Percentiles rank a stretch among this genome's conserved stretches.
Conservation (phyloP, 2,329 filamentous ascomycete genomes). For the Cladophialophora exuberans region DNA sequence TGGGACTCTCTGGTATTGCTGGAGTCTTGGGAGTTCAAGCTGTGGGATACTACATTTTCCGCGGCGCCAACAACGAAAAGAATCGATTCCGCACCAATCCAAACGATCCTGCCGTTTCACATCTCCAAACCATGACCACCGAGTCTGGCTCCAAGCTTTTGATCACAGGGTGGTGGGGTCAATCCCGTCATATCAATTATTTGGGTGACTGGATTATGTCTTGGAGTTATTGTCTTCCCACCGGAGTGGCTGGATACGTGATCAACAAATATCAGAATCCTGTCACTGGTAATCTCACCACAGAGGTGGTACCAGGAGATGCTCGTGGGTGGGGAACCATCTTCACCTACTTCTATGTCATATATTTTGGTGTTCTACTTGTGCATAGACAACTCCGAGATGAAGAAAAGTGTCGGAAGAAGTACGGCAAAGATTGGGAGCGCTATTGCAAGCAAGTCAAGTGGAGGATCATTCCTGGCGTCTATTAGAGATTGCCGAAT, state of each 20-base stretch:
- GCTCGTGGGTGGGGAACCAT: conserved; percentile 82
- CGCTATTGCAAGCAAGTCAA: conserved; percentile 81
- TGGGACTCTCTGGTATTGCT: conserved; percentile 69
- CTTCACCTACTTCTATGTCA: conserved; percentile 90
- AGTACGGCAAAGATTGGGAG: conserved; percentile 93
- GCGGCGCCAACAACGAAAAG: conserved; percentile 91
- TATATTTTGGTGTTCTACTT: conserved; percentile 87
- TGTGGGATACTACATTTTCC: conserved; percentile 87
- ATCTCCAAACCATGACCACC: conserved; percentile 86
- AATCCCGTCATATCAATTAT: conserved; percentile 93
- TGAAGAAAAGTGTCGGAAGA: conserved; percentile 85
- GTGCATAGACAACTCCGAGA: conserved; percentile 85
- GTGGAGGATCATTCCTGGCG: conserved; percentile 74
- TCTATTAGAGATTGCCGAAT: conserved; percentile 11
- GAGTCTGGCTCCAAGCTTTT: conserved; percentile 79
- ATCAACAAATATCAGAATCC: conserved; percentile 58
- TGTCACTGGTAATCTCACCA: conserved; percentile 60
- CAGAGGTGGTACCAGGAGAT: conserved; percentile 70
- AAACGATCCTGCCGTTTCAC: conserved; percentile 73
- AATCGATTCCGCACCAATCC: conserved; percentile 90
- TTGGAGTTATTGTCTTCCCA: conserved; percentile 88
- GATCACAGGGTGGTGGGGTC: conserved; percentile 90
- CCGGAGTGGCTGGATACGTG: conserved; percentile 79
- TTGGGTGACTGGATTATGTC: conserved; percentile 92
- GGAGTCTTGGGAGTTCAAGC: conserved; percentile 69